Percentiles rank a stretch among this genome's conserved stretches.
phyloP scores from a whole-genome alignment of 192 early-diverging fungal species.

The Gryganskiella cystojenkinii region DNA sequence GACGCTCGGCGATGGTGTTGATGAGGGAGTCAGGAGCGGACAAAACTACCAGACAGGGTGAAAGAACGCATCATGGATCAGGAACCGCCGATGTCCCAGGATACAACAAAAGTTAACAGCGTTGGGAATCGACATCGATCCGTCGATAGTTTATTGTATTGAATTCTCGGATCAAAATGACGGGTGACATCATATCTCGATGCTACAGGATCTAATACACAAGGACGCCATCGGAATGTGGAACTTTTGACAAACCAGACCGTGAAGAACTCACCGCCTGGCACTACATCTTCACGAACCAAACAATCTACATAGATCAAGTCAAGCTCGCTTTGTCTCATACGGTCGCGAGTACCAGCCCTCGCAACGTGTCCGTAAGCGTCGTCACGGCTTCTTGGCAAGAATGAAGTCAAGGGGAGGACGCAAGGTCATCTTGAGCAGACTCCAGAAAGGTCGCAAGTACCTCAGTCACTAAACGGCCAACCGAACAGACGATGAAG shows the following conservation, averaged over 20 bases:
- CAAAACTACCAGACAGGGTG: neutral
- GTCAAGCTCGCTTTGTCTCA: slow-evolving; percentile 79
- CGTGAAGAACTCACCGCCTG: neutral
- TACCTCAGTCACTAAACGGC: slow-evolving; percentile 85
- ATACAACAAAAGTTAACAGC: no score
- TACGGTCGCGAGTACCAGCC: slow-evolving; percentile 96
- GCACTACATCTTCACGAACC: neutral
- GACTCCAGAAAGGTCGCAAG: slow-evolving; percentile 91
- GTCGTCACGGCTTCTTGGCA: slow-evolving; percentile 90
- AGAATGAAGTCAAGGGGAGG: slow-evolving; percentile 84
- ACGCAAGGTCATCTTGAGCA: slow-evolving; percentile 75
- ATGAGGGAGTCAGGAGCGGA: neutral
- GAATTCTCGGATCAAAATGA: no score
- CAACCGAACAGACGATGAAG: no score
- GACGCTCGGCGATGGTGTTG: no score
- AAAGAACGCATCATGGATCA: no score
- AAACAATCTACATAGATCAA: slow-evolving; percentile 28
- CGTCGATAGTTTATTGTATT: no score
- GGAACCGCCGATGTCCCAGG: no score
- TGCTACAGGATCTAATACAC: no score
- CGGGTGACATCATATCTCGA: no score
- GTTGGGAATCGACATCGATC: no score
- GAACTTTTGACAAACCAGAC: neutral
- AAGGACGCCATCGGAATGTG: no score
- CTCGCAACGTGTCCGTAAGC: slow-evolving; percentile 88